Percentiles rank a stretch among this genome's conserved stretches.
Conservation (phyloP, 148 eudicot genomes). For the Fagopyrum tataricum region DNA sequence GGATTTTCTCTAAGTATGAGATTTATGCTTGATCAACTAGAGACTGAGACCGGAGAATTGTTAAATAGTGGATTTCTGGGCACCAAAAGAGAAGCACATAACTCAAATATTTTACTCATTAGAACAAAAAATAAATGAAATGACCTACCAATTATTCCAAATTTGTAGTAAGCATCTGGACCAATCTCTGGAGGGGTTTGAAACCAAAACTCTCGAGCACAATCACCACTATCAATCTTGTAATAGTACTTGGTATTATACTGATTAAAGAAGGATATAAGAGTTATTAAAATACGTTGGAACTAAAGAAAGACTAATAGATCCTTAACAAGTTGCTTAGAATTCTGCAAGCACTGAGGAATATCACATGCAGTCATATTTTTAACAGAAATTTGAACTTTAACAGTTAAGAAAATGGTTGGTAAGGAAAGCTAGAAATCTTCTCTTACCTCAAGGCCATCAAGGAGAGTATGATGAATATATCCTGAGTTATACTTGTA, state of each 20-base stretch:
- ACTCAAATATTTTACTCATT: not conserved
- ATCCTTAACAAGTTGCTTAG: not conserved
- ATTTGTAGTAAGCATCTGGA: constrained; percentile 72
- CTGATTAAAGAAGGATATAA: constrained; percentile 22
- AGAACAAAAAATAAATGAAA: not conserved
- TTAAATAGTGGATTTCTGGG: not conserved
- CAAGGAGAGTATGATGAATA: constrained; percentile 73
- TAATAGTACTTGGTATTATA: constrained; percentile 80
- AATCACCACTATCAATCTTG: constrained; percentile 60
- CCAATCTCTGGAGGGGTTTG: constrained; percentile 76
- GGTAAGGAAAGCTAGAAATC: not conserved
- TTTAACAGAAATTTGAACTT: not conserved
- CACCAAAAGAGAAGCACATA: not conserved
- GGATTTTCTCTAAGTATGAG: not conserved
- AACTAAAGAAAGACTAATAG: not conserved
- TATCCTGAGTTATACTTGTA: constrained; percentile 75
- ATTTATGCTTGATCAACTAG: not conserved
- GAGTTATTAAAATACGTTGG: not conserved
- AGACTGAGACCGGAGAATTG: not conserved
- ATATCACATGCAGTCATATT: not conserved
- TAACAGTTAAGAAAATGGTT: not conserved
- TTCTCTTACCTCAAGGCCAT: constrained; percentile 63
- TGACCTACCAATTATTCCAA: constrained; percentile 83
- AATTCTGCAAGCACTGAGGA: not conserved
- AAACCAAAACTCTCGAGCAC: constrained; percentile 78